Evolutionary conservation across 2,329 filamentous ascomycete species (phyloP).

Genomic region (Colletotrichum sp.): DNA sequence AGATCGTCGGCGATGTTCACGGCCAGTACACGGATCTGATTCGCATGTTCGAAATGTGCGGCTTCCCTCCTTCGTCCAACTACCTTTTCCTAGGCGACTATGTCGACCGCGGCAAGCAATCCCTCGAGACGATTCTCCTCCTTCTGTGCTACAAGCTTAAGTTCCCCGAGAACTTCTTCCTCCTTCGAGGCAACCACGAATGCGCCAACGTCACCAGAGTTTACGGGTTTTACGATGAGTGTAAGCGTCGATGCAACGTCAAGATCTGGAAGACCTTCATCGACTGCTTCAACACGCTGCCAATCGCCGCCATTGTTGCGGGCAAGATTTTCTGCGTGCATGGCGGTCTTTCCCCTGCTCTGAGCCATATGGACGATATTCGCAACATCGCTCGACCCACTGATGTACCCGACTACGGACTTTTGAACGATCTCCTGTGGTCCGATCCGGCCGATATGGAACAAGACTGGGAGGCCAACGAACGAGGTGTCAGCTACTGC

Average conservation of each 20-base stretch:
- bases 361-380: slow-evolving; percentile 98
- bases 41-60: slow-evolving; percentile 98
- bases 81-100: slow-evolving; percentile 96
- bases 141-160: slow-evolving; percentile 97
- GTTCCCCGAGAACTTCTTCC: slow-evolving; percentile 96
- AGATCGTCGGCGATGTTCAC: slow-evolving; percentile 97
- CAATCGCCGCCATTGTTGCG: slow-evolving; percentile 94
- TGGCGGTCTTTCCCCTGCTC: slow-evolving; percentile 87
- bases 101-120: slow-evolving; percentile 95
- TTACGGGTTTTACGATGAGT: slow-evolving; percentile 98
- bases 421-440: slow-evolving; percentile 95
- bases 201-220: slow-evolving; percentile 95
- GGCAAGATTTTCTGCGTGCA: slow-evolving; percentile 99
- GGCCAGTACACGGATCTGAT: slow-evolving; percentile 97
- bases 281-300: slow-evolving; percentile 94
- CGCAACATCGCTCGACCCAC: slow-evolving; percentile 94
- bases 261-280: slow-evolving; percentile 99
- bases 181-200: slow-evolving; percentile 93
- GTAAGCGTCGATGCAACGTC: slow-evolving; percentile 93
- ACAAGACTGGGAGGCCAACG: slow-evolving; percentile 96
- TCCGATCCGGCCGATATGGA: slow-evolving; percentile 99
- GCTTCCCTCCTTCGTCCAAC: slow-evolving; percentile 90
- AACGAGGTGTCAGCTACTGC: slow-evolving; percentile 96
- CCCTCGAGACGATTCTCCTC: slow-evolving; percentile 90
- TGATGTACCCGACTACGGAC: slow-evolving; percentile 94